Base-by-base conservation (phyloP, 75 land plant species). In the Cryptomeria japonica region DNA sequence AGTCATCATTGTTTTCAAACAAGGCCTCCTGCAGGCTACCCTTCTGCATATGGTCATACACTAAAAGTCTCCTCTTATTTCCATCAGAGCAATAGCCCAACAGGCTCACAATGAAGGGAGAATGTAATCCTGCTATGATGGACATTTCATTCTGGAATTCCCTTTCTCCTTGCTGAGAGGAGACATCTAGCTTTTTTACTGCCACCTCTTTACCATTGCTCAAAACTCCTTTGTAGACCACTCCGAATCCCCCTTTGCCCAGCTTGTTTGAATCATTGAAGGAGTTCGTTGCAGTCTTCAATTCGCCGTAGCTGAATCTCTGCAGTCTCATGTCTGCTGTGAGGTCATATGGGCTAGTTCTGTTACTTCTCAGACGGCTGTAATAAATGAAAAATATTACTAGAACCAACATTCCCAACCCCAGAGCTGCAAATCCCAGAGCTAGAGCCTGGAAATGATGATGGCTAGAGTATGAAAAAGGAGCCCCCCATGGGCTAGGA, bases 1-100 rank as follows among this genome's bases (percentile, higher is more conserved):
- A 19, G 3, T 58, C 37, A 12, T 51, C 41, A 90, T 91, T 87
- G 53, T 92, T 85, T 53, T 92, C 94, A 70, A 98, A 88, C 83
- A 97, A 87, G 53, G 95, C 99, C 25, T 98, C 99, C 86, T 97
- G 99, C 41, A 98, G 87, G 91, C 95, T 98, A 2, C 97, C 93
- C 86, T 95, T 97, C 61, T 34, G 91, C 99, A 98, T 97, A 76
- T 92, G 90, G 87, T 97, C 97, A 73, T 97, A 98, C n/a, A 98
- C 99, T 8, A 98, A 89, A 25, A 95, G 61, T 90, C 96, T 90
- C 41, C 88, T 88, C 89, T 85, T 89, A 28, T 80, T 89, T 3
- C 83, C 44, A 46, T 86, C 90, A n/a, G 92, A 85, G 88, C 93
- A 94, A 88, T 92, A 96, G 14, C 98, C 98, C 42, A 96, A 88